Conservation (phyloP, 2,329 filamentous ascomycete species). For the Xylariaceae sp. region DNA sequence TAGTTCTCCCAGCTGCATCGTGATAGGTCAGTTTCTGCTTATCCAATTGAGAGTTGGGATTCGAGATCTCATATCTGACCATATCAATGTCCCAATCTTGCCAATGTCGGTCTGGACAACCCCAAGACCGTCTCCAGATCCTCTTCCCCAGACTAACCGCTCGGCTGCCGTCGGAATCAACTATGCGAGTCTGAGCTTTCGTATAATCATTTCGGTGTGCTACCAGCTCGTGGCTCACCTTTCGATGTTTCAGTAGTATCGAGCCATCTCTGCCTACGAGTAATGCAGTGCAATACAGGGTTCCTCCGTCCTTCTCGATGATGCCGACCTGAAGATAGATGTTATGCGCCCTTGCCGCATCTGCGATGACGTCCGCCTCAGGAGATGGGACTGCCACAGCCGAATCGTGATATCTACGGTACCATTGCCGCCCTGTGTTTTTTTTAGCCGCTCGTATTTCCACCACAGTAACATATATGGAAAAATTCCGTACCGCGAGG, state of each 20-base stretch:
- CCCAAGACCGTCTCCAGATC: slow-evolving; percentile 47
- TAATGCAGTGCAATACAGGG: slow-evolving; percentile 48
- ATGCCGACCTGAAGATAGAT: slow-evolving; percentile 47
- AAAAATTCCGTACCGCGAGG: slow-evolving; percentile 42
- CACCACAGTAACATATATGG: no score
- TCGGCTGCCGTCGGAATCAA: slow-evolving; percentile 50
- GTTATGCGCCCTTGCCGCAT: slow-evolving; percentile 43
- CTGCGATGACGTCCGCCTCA: slow-evolving; percentile 42
- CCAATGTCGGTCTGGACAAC: slow-evolving; percentile 49
- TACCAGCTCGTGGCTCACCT: slow-evolving; percentile 35
- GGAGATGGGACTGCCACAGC: slow-evolving; percentile 47
- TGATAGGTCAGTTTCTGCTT: slow-evolving; percentile 5
- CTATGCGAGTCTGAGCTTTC: slow-evolving; percentile 23
- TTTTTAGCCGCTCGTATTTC: no score
- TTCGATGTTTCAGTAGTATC: slow-evolving; percentile 46
- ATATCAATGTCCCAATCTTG: slow-evolving; percentile 49
- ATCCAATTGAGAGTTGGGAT: not conserved
- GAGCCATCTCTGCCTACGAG: slow-evolving; percentile 45
- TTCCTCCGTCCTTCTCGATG: slow-evolving; percentile 49
- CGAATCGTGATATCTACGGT: slow-evolving; percentile 47
- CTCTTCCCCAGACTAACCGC: slow-evolving; percentile 53
- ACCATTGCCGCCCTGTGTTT: slow-evolving; percentile 49
- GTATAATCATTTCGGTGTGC: not conserved
- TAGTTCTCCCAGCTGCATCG: slow-evolving; percentile 50
- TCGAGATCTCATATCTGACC: slow-evolving; percentile 30